These are phyloP conservation scores for Calonectria henricotiae DNA, from an alignment of 2,329 filamentous ascomycete genomes.

Conservation along the genomic window DNA sequence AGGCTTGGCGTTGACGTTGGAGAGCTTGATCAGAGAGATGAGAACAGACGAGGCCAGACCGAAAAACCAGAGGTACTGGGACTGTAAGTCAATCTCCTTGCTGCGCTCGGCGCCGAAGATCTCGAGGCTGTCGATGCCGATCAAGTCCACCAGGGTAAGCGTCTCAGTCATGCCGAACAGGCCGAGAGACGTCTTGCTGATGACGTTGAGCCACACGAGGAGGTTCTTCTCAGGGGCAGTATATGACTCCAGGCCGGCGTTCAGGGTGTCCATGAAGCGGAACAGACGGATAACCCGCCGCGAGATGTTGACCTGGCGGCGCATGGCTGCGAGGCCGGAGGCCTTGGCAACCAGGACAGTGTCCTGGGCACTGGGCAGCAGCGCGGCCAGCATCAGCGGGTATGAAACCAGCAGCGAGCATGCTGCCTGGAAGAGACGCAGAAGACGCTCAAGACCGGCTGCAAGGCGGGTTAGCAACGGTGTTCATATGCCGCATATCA, in stretches of 20 bases:
- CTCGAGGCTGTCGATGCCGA: conserved; percentile 63
- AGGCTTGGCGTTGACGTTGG: conserved; percentile 51
- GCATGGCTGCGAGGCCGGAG: conserved; percentile 58
- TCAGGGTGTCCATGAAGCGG: conserved; percentile 76
- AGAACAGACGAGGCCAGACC: conserved; percentile 70
- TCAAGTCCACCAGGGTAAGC: conserved; percentile 72
- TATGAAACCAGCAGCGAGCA: conserved; percentile 67
- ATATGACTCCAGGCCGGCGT: conserved; percentile 65
- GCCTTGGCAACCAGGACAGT: conserved; percentile 52
- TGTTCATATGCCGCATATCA: neutral
- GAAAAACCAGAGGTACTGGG: conserved; percentile 81
- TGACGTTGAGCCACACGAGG: conserved; percentile 69
- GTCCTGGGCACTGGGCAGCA: conserved; percentile 49
- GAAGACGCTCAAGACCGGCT: conserved; percentile 75
- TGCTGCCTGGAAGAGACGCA: conserved; percentile 72
- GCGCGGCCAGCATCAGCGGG: conserved; percentile 59
- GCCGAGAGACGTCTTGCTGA: conserved; percentile 74
- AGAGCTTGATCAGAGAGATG: conserved; percentile 61
- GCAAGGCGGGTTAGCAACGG: conserved; percentile 18
- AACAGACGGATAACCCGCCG: conserved; percentile 80
- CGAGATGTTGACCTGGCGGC: conserved; percentile 63
- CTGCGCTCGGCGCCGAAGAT: conserved; percentile 70
- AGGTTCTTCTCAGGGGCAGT: conserved; percentile 49
- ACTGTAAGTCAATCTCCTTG: conserved; percentile 69
- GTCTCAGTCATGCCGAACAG: conserved; percentile 80